Evolutionary conservation across 169 alveolate genomes (phyloP), one percentile per base, ranked within the genome.

Genomic region (Plasmodium gaboni): DNA sequence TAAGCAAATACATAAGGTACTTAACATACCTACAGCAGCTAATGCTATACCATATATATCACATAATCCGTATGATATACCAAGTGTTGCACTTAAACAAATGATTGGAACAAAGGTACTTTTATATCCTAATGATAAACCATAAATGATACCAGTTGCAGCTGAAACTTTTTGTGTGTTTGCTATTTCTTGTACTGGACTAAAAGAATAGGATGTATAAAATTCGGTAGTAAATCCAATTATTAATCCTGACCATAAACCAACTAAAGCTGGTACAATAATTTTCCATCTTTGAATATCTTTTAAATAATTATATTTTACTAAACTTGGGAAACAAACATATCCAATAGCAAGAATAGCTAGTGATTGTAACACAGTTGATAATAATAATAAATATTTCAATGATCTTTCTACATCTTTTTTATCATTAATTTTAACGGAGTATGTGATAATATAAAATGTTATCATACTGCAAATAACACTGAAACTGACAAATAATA

Each of bases 11-110:
- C 96, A 73, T 51, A 96, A 90, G 60, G 97, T 95, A 65, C 98
- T 94, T 63, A 97, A 93, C 98, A 96, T 96, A 60, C 99, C 98
- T 57, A 97, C 73, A 28, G 98, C 98, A 15, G 97, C 97, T 65
- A 96, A 83, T 17, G 98, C 97, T 38, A 96, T 94, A 26, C 98
- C 98, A 68, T 94, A 96, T 92, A 94, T 69, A 26, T 97, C 97
- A 76, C 96, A 89, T 42, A 96, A 93, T 55, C 89, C 67, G 92
- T 94, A 94, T 5, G 98, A 94, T 61, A 94, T 73, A 72, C 92
- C 93, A 63, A 95, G 94, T 68, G 97, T 83, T 12, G 86, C 87
- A 26, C 96, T 96, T 50, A 96, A 92, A 61, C 96, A 87, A 57
- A 95, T 69, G 51, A 95, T 95, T 1, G 98, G 98, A 74, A 95